These are phyloP conservation scores for Suillus subluteus DNA, from an alignment of 768 basidiomycete genomes.

Conservation along the genomic window DNA sequence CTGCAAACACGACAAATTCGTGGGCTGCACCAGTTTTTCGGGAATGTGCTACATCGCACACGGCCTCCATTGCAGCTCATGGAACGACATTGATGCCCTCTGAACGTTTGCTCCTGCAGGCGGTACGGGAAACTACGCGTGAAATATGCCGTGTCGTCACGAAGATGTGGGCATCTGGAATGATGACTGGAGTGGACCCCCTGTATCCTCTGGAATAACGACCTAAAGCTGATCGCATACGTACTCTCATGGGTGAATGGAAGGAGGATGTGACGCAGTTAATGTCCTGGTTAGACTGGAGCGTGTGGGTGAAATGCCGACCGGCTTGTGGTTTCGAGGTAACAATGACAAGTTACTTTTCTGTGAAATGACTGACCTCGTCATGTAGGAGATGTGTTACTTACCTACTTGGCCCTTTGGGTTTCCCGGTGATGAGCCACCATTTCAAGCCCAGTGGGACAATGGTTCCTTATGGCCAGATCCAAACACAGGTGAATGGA, in stretches of 20 bases:
- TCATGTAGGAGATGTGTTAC: conserved; percentile 29
- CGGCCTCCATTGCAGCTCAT: conserved; percentile 6
- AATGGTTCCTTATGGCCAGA: not conserved
- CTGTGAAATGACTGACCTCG: not conserved
- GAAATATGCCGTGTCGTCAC: conserved; percentile 24
- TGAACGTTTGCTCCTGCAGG: conserved; percentile 17
- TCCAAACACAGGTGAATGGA: conserved; percentile 20
- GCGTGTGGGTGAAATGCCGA: conserved; percentile 24
- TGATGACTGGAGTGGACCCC: conserved; percentile 16
- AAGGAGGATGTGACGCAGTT: conserved; percentile 13
- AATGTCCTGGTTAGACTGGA: conserved; percentile 28
- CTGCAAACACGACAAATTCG: conserved; percentile 3
- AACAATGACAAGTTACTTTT: not conserved
- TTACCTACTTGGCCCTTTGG: conserved; percentile 28
- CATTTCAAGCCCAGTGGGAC: not conserved
- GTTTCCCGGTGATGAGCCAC: conserved; percentile 6
- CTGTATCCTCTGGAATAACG: conserved; percentile 4
- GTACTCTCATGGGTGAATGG: conserved; percentile 16
- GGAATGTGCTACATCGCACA: conserved; percentile 17
- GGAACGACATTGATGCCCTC: conserved; percentile 12
- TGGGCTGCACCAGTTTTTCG: conserved; percentile 19
- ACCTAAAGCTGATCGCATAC: conserved; percentile 2
- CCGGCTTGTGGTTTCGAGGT: conserved; percentile 20
- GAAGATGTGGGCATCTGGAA: conserved; percentile 24
- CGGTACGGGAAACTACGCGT: conserved; percentile 18